A percentile compares a stretch with the other conserved stretches of the same genome.
phyloP scores from a whole-genome alignment of 208 protist genomes.

The Perkinsela sp. region DNA sequence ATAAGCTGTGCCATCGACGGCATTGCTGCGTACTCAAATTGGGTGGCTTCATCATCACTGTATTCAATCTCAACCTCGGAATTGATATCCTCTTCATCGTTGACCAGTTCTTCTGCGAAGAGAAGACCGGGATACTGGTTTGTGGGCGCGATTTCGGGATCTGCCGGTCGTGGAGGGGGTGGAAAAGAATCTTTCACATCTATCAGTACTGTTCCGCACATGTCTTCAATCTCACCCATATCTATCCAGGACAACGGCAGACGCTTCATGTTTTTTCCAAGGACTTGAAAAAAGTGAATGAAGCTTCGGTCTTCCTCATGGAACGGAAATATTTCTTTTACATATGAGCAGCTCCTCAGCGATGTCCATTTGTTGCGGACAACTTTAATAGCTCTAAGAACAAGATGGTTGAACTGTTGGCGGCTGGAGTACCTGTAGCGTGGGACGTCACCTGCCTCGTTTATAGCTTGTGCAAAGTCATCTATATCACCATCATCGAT shows the following conservation, averaged over 20 bases:
- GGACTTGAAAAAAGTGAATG: conserved; percentile 25
- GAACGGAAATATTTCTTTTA: conserved; percentile 9
- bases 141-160: conserved; percentile 41
- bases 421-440: conserved; percentile 39
- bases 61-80: conserved; percentile 52
- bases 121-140: conserved; percentile 62
- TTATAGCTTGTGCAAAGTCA: conserved; percentile 22
- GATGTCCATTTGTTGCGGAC: conserved; percentile 36
- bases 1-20: background rate
- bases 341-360: conserved; percentile 18
- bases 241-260: conserved; percentile 67
- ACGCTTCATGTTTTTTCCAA: conserved; percentile 41
- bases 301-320: conserved; percentile 16
- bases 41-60: conserved; percentile 52
- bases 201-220: conserved; percentile 40
- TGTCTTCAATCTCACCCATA: conserved; percentile 60
- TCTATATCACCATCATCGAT: conserved; percentile 49
- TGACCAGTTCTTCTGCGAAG: conserved; percentile 47
- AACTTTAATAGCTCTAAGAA: conserved; percentile 42
- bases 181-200: conserved; percentile 23
- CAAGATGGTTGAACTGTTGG: conserved; percentile 23
- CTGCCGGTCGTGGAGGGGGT: conserved; percentile 44
- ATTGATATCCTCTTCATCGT: conserved; percentile 34
- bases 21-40: conserved; percentile 44
- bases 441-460: conserved; percentile 14